Percentiles rank a stretch among this genome's conserved stretches.
Evolutionary conservation across 768 basidiomycete genomes (phyloP).

Genomic region (Postia placenta): DNA sequence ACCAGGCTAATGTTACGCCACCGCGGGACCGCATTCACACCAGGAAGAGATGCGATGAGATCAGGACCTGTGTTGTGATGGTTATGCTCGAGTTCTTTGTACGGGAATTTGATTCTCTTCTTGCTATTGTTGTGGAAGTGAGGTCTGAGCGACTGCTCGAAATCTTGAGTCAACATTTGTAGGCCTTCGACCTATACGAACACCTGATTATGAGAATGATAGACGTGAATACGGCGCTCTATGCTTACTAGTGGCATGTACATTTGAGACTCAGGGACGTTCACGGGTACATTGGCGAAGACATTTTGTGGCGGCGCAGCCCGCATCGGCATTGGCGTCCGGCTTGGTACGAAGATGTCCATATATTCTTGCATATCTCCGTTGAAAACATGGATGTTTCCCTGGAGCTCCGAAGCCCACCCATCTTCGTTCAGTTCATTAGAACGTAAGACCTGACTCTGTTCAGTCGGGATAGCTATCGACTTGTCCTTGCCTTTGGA

Average conservation of each 20-base stretch:
- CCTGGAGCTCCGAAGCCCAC: neutral
- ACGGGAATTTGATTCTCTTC: neutral
- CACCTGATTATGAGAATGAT: neutral
- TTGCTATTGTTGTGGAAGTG: neutral
- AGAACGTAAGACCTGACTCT: no score
- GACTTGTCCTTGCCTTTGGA: no score
- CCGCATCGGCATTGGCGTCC: neutral
- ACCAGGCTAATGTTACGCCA: constrained; percentile 9
- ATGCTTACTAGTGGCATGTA: neutral
- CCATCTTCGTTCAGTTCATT: neutral
- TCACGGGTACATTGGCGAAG: neutral
- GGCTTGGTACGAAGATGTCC: neutral
- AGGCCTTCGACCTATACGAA: neutral
- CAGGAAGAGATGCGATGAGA: constrained; percentile 6
- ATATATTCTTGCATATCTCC: neutral
- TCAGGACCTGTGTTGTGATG: constrained; percentile 7
- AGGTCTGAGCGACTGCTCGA: neutral
- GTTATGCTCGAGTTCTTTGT: neutral
- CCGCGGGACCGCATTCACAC: neutral
- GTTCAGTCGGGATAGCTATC: no score
- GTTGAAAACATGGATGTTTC: neutral
- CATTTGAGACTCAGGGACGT: neutral
- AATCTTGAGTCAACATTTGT: neutral
- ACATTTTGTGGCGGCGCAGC: neutral
- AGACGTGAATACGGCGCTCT: neutral